phyloP scores from a whole-genome alignment of 2,329 filamentous ascomycete genomes.

The Macrophomina pseudophaseolina region DNA sequence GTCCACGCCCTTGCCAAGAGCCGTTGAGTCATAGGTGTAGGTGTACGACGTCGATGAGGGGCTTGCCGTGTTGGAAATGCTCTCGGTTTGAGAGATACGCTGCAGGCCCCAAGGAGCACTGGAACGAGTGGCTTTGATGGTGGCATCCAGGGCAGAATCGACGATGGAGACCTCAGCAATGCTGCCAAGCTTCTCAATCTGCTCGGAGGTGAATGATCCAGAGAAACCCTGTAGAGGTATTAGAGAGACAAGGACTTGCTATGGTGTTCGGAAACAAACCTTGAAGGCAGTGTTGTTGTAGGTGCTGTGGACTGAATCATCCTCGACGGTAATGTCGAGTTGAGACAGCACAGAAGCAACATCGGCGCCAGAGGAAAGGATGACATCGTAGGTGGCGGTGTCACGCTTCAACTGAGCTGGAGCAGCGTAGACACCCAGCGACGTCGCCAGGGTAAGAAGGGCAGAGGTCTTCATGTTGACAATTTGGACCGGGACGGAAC shows the following conservation, averaged over 20 bases:
- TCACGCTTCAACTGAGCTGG: slow-evolving; percentile 13
- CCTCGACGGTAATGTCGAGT: slow-evolving; percentile 17
- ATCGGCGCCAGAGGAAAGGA: slow-evolving; percentile 15
- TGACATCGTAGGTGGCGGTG: slow-evolving; percentile 21
- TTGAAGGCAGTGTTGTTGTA: slow-evolving; percentile 26
- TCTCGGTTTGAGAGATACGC: slow-evolving; percentile 44
- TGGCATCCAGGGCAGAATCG: slow-evolving; percentile 13
- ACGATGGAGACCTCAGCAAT: slow-evolving; percentile 25
- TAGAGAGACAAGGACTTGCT: not conserved
- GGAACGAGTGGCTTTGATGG: slow-evolving; percentile 41
- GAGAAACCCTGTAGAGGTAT: not conserved
- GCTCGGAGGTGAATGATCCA: slow-evolving; percentile 21
- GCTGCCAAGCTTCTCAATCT: slow-evolving; percentile 10
- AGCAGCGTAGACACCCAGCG: slow-evolving; percentile 17
- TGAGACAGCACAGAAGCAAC: slow-evolving; percentile 9
- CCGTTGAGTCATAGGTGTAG: slow-evolving; percentile 17
- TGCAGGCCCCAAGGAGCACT: slow-evolving; percentile 49
- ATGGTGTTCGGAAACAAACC: not conserved
- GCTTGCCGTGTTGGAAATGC: slow-evolving; percentile 32
- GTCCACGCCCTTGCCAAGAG: slow-evolving; percentile 38
- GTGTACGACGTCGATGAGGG: slow-evolving; percentile 40
- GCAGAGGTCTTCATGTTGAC: slow-evolving; percentile 22
- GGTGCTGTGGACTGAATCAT: slow-evolving; percentile 15
- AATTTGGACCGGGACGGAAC: not conserved
- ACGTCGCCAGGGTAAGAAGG: slow-evolving; percentile 14